phyloP scores from a whole-genome alignment of 495 filamentous ascomycete species.

The Thermochaetoides thermophila region DNA sequence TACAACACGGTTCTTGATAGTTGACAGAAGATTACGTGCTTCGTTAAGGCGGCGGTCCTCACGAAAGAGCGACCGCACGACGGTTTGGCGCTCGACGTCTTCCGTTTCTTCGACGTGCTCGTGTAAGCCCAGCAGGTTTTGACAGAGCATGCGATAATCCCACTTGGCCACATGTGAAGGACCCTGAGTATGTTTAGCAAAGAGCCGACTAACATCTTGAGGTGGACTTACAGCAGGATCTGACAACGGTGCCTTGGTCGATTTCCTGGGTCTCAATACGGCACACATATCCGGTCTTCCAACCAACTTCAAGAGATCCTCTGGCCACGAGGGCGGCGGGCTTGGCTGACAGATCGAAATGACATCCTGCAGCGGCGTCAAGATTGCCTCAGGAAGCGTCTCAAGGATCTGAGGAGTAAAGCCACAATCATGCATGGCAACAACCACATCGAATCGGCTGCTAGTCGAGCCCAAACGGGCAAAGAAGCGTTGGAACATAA shows the following conservation, averaged over 20 bases:
- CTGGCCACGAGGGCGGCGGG: conserved; percentile 64
- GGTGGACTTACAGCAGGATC: no score
- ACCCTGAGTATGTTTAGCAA: conserved; percentile 20
- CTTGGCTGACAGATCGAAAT: conserved; percentile 67
- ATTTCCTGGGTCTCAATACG: conserved; percentile 47
- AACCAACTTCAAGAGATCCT: conserved; percentile 55
- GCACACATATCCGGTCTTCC: conserved; percentile 67
- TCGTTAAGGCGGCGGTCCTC: conserved; percentile 81
- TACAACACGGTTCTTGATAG: conserved; percentile 58
- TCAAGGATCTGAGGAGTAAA: conserved; percentile 48
- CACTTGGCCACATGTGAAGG: conserved; percentile 51
- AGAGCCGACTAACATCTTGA: background rate
- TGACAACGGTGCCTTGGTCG: no score
- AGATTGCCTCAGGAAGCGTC: conserved; percentile 69
- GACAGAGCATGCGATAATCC: conserved; percentile 54
- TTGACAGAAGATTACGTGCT: conserved; percentile 63
- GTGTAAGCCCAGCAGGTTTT: conserved; percentile 26
- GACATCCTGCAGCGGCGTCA: conserved; percentile 65
- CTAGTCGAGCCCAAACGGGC: conserved; percentile 20
- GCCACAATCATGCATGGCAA: conserved; percentile 45
- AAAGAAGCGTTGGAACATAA: conserved; percentile 48
- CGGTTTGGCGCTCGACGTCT: conserved; percentile 63
- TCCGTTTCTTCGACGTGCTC: conserved; percentile 28
- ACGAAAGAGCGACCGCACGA: conserved; percentile 74
- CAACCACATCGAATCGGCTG: conserved; percentile 35